Evolutionary conservation across 768 basidiomycete species (phyloP), one percentile per base, ranked within the genome.

Genomic region (Tubosaeta sp.): DNA sequence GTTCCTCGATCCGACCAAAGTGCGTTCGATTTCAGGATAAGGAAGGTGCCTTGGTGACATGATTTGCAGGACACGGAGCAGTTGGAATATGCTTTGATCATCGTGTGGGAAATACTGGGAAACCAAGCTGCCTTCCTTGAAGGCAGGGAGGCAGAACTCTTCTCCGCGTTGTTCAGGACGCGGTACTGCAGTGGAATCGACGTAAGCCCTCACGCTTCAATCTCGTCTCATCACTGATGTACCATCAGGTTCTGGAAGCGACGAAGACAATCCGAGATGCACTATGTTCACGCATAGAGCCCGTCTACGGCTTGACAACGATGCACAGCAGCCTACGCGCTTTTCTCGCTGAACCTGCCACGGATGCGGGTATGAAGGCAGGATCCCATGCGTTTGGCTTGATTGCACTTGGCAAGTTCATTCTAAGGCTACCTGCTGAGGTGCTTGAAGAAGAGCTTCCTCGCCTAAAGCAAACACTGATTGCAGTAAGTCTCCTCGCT

Each of bases 391-490:
- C 89, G 4, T 93, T 91, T 68, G 91, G 90, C 5, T 74, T 94
- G 47, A 83, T 91, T 56, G 89, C 86, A 1, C 67, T 94, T 12
- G 90, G 87, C 31, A 91, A 88, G 68, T 90, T 91, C 55, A 82
- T 90, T 54, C 67, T 92, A 51, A 82, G 85, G 31, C 74, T 94
- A 16, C 91, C 91, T 14, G 76, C 82, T 2, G 89, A 92, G 63
- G 84, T 94, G 47, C 80, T 92, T 19, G 90, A 92, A 67, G 91
- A 94, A 58, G 90, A 93, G 58, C 65, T 94, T 36, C 91, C 91
- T 36, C 82, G 88, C 32, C 66, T 94, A 48, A 83, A 81, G 60
- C 70, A 65, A 24, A 90, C 89, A 2, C 65, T 94, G 54, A 86
- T 87, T 19, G 71, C 79, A 34, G 90, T 89, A 52, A 54, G 83